Base-by-base conservation (phyloP, 73 alveolate species). In the Paramecium biaurelia region DNA sequence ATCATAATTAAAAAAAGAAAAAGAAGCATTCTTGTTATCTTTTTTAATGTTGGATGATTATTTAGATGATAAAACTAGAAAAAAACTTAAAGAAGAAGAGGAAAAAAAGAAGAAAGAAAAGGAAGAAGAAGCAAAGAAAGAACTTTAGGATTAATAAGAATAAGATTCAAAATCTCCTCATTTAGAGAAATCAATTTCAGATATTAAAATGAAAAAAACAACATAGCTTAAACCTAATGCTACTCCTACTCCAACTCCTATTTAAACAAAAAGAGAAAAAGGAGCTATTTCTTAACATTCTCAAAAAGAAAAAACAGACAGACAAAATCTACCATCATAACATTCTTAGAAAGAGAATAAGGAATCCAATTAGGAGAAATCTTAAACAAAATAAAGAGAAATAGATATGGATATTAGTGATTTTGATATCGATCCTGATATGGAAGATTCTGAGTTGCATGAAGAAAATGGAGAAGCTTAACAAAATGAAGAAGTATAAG, bases 1-100 rank as follows among this genome's bases (percentile, higher is more conserved):
- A 72, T 32, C 58, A 72, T 42, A 72, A 38, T 42, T 72, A 21
- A 72, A 72, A 18, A 72, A 72, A n/a, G 86, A 72, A 32, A 72
- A 72, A 38, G 86, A 72, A 37, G 56, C 86, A 72, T 72, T 72
- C 14, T 42, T 72, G 14, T 37, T 72, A 34, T 20, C 86, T 5
- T 72, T 72, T 72, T 38, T 72, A 15, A 72, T 42, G 32, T 20
- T 72, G 2, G 58, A 72, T 23, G 86, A 72, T 38, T 72, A 72
- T 35, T 10, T 12, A 34, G 58, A 20, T 72, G 86, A 72, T 28
- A 72, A 72, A 38, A 42, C 38, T 2, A 72, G 45, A 37, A 72
- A 72, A 32, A 38, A 38, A 72, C 32, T 20, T 1, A 72, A 72
- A 72, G 58, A 72, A 42, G 32, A 72, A 42, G 58, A 72, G 37